Evolutionary conservation across 202 grass and related monocot genomes (phyloP).

Genomic region (Cymbopogon flexuosus): DNA sequence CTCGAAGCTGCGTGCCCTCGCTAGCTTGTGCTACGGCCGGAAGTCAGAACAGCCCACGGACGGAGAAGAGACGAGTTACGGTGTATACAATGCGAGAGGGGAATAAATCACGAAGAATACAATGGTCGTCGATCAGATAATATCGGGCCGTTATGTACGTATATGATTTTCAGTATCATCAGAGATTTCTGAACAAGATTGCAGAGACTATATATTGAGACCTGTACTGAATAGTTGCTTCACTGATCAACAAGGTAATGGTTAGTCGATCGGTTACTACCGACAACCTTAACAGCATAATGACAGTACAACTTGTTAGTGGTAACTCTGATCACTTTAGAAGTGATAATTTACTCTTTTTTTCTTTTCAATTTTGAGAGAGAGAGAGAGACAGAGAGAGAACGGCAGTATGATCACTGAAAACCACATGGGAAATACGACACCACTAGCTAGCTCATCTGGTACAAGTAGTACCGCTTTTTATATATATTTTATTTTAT

Average conservation of each 20-base stretch:
- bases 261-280: too few species aligned
- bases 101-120: too few species aligned
- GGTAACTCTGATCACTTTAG: too few species aligned
- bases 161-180: neutral
- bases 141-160: neutral
- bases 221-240: neutral
- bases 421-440: neutral
- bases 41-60: neutral
- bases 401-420: neutral
- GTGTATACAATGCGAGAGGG: neutral
- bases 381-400: neutral
- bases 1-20: neutral
- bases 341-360: too few species aligned
- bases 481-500: neutral
- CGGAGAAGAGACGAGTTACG: neutral
- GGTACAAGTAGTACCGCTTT: neutral
- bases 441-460: neutral
- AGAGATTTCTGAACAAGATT: neutral
- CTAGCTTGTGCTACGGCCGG: neutral
- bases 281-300: too few species aligned
- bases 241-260: neutral
- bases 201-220: neutral
- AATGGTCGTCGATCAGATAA: too few species aligned
- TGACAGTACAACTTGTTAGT: too few species aligned
- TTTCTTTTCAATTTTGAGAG: too few species aligned